phyloP scores from a whole-genome alignment of 2,329 filamentous ascomycete genomes.

The Phialophora macrospora region DNA sequence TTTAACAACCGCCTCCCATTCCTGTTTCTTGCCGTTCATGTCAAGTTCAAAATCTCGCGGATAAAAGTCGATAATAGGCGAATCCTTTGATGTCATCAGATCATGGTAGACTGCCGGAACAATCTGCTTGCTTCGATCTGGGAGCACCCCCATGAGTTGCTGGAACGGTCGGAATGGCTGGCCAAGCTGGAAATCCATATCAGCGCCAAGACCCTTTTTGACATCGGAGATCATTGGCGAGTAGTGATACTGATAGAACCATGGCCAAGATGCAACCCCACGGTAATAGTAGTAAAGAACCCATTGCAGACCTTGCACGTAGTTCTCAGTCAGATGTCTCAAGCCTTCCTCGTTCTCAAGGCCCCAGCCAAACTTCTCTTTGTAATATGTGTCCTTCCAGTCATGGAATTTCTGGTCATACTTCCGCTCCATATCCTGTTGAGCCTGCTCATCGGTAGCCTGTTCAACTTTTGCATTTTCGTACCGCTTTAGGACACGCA shows the following conservation, averaged over 20 bases:
- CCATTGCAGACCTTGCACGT: slow-evolving; percentile 97
- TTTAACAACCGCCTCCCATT: slow-evolving; percentile 99
- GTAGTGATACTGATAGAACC: slow-evolving; percentile 97
- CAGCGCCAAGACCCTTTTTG: slow-evolving; percentile 79
- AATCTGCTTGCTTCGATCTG: slow-evolving; percentile 95
- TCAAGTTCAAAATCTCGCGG: slow-evolving; percentile 95
- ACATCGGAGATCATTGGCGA: slow-evolving; percentile 97
- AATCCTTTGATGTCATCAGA: slow-evolving; percentile 87
- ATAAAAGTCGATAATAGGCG: slow-evolving; percentile 97
- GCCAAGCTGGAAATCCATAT: slow-evolving; percentile 90
- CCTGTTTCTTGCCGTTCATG: slow-evolving; percentile 99
- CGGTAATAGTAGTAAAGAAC: slow-evolving; percentile 98
- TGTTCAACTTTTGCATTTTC: slow-evolving; percentile 88
- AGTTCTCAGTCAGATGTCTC: slow-evolving; percentile 85
- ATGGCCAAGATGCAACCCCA: slow-evolving; percentile 96
- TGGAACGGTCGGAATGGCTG: slow-evolving; percentile 95
- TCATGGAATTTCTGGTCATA: slow-evolving; percentile 88
- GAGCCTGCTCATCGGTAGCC: slow-evolving; percentile 75
- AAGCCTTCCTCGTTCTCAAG: slow-evolving; percentile 80
- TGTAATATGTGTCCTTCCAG: slow-evolving; percentile 96
- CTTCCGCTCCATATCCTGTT: slow-evolving; percentile 76
- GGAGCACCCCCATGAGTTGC: slow-evolving; percentile 96
- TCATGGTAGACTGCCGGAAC: slow-evolving; percentile 86
- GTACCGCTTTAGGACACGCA: slow-evolving; percentile 85
- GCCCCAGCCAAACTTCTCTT: slow-evolving; percentile 87